These are phyloP conservation scores for Coniosporium tulheliwenetii DNA, from an alignment of 2,329 filamentous ascomycete genomes.

Conservation along the genomic window DNA sequence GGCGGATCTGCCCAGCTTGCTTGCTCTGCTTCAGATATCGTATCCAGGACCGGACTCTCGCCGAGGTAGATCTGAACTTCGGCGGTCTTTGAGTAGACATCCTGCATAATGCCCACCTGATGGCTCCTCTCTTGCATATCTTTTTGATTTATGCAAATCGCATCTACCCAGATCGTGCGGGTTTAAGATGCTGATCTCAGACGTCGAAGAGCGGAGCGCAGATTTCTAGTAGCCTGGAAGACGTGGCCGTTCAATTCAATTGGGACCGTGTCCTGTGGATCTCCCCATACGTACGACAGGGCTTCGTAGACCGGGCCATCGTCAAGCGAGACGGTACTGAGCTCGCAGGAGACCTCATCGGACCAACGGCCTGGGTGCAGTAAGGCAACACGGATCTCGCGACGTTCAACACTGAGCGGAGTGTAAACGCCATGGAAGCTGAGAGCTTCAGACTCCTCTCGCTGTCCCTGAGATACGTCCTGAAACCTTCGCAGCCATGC, in stretches of 20 bases:
- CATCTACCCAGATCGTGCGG: conserved; percentile 4
- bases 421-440: no score
- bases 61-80: conserved; percentile 6
- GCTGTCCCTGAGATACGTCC: no score
- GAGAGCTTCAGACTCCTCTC: no score
- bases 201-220: not conserved
- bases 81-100: conserved; percentile 3
- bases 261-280: not conserved
- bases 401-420: no score
- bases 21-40: not conserved
- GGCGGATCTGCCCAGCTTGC: not conserved
- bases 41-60: conserved; percentile 1
- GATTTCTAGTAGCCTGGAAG: not conserved
- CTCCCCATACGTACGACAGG: not conserved
- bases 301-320: not conserved
- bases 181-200: not conserved
- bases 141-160: conserved; percentile 6
- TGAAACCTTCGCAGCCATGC: no score
- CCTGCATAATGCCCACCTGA: conserved; percentile 6
- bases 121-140: conserved; percentile 3
- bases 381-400: not conserved
- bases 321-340: not conserved
- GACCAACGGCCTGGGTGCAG: not conserved
- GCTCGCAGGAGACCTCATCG: not conserved
- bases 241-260: not conserved